phyloP scores from a whole-genome alignment of 345 rosid genomes.

The Gossypium bickii region DNA sequence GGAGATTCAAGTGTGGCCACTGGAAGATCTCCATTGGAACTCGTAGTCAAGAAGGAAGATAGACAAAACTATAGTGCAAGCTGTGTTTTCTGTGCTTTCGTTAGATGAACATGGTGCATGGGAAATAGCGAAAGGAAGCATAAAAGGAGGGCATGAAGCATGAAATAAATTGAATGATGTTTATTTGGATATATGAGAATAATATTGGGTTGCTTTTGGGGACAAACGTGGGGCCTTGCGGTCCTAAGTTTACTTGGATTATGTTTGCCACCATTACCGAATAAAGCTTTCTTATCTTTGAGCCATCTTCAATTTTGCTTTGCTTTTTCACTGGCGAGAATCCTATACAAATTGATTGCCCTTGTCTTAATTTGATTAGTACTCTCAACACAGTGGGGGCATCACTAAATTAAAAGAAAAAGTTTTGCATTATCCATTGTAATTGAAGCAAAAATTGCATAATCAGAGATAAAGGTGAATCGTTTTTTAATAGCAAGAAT shows the following conservation, averaged over 20 bases:
- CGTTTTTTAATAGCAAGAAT: not conserved
- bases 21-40: conserved; percentile 58
- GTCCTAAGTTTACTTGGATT: conserved; percentile 28
- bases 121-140: conserved; percentile 55
- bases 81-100: not conserved
- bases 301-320: conserved; percentile 21
- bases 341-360: conserved; percentile 22
- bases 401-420: conserved; percentile 6
- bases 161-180: too few species aligned
- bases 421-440: conserved; percentile 4
- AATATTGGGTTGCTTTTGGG: conserved; percentile 32
- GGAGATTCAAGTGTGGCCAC: conserved; percentile 25
- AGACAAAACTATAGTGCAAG: conserved; percentile 12
- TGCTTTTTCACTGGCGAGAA: conserved; percentile 28
- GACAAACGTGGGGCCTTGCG: conserved; percentile 33
- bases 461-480: conserved; percentile 18
- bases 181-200: conserved; percentile 25
- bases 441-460: conserved; percentile 1
- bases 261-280: conserved; percentile 48
- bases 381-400: conserved; percentile 12
- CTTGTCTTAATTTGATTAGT: conserved; percentile 13
- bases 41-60: conserved; percentile 23
- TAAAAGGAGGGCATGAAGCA: conserved; percentile 9
- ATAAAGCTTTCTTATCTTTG: conserved; percentile 18
- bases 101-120: conserved; percentile 45